phyloP scores from a whole-genome alignment of 2,329 filamentous ascomycete genomes.

The Tolypocladium endophyticum region DNA sequence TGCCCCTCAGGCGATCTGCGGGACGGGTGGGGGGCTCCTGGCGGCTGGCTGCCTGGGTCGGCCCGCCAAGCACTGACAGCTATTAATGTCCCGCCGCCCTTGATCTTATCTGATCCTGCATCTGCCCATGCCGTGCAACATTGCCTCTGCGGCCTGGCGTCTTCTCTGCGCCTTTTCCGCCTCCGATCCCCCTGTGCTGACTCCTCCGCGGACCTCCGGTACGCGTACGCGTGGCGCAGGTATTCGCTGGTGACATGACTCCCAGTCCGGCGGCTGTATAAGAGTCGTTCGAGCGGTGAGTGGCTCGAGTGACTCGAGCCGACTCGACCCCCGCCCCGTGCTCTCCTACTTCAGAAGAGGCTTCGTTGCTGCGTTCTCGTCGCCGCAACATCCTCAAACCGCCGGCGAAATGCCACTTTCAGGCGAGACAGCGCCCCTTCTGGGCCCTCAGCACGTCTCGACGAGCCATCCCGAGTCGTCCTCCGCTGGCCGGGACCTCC shows the following conservation, averaged over 20 bases:
- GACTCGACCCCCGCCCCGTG: neutral
- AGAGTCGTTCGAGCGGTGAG: neutral
- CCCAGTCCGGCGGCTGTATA: neutral
- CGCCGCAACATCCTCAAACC: neutral
- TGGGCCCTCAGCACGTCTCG: neutral
- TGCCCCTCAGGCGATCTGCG: neutral
- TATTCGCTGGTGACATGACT: neutral
- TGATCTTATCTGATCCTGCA: slow-evolving; percentile 4
- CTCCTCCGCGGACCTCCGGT: neutral
- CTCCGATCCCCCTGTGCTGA: neutral
- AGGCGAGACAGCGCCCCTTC: neutral
- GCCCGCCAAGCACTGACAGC: neutral
- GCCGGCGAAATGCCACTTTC: neutral
- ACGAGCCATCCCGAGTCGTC: neutral
- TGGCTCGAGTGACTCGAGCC: neutral
- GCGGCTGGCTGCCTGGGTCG: neutral
- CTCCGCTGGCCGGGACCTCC: neutral
- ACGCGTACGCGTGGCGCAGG: neutral
- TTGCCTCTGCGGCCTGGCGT: neutral
- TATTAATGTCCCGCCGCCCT: neutral
- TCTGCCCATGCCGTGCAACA: neutral
- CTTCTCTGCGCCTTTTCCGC: neutral
- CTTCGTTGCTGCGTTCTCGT: neutral
- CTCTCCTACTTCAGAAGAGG: neutral
- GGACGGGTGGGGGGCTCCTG: neutral